Evolutionary conservation across 2,329 filamentous ascomycete species (phyloP), one percentile per base, ranked within the genome.

Genomic region (Xylaria sp.): DNA sequence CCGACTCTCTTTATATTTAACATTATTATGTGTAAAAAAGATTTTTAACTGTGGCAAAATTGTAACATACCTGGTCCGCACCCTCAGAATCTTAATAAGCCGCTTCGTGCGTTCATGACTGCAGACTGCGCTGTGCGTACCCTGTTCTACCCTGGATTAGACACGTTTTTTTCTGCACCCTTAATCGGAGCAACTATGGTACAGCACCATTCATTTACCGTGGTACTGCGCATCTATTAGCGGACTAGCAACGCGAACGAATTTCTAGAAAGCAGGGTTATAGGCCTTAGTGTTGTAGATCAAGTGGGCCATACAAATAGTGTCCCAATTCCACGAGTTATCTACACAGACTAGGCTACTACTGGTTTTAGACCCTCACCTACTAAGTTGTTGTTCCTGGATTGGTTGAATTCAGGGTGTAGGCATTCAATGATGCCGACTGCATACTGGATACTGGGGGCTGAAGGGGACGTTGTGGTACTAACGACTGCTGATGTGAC

Each of bases 261-360:
- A 63, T 29, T 67, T 67, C 65, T 67, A 67, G 65, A 67, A 48
- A 18, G 21, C 47, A 59, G 54, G 65, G 54, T 48, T 50, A 42
- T 18, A 32, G 29, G 40, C 37, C 32, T 57, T 57, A 23, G 50
- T 35, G 27, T 21, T 35, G 53, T 47, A 58, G 57, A 66, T 61
- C 57, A 61, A 23, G 57, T 66, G 64, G 55, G 37, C 37, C 37
- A 58, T 23, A 1, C 8, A 29, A 58, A 42, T 57, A 42, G 12
- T 18, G 23, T 29, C 5, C 16, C 5, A 18, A 27, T 42, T 27
- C 23, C 21, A 42, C 21, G 54, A 57, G 5, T 57, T 40, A 42
- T 40, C 48, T 35, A 29, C 6, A n/a, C 18, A 54, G 51, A 42
- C 21, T 42, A 55, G 27, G 9, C 13, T 27, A 32, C 2, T 35